phyloP scores from a whole-genome alignment of 2,329 filamentous ascomycete species.

The Botryotinia narcissicola region DNA sequence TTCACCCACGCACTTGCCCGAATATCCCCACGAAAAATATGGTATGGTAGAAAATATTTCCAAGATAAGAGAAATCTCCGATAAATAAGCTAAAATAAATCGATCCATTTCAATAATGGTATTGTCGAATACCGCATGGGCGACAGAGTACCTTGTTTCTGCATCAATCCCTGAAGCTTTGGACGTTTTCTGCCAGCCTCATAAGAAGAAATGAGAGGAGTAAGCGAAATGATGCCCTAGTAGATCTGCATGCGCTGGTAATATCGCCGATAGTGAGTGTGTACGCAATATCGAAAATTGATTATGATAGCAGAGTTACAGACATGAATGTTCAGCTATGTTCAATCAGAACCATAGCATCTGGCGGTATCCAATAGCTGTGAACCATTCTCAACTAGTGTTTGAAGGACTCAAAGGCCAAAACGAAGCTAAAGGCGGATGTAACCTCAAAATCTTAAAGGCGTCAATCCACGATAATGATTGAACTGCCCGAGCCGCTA shows the following conservation, averaged over 20 bases:
- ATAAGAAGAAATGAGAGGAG: not conserved
- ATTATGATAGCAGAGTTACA: not conserved
- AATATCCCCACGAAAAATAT: not conserved
- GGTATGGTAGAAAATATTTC: not conserved
- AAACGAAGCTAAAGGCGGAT: not conserved
- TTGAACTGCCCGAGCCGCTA: conserved; percentile 11
- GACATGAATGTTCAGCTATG: not conserved
- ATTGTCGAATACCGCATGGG: not conserved
- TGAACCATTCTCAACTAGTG: not conserved
- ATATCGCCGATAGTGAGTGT: not conserved
- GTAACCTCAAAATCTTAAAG: conserved; percentile 4
- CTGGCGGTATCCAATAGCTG: conserved; percentile 4
- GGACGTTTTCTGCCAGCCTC: not conserved
- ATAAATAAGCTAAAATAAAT: not conserved
- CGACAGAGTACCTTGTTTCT: conserved; percentile 6
- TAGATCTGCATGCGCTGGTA: conserved; percentile 4
- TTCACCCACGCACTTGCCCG: not conserved
- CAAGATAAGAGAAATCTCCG: conserved; percentile 9
- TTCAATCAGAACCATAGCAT: not conserved
- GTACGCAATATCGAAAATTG: not conserved
- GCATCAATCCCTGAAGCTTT: conserved; percentile 4
- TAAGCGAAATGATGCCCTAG: not conserved
- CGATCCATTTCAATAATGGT: not conserved
- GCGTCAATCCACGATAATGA: conserved; percentile 14
- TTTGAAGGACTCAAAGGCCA: not conserved